Percentiles rank a stretch among this genome's conserved stretches.
Evolutionary conservation across 768 basidiomycete species (phyloP).

Genomic region (Russula sp.): DNA sequence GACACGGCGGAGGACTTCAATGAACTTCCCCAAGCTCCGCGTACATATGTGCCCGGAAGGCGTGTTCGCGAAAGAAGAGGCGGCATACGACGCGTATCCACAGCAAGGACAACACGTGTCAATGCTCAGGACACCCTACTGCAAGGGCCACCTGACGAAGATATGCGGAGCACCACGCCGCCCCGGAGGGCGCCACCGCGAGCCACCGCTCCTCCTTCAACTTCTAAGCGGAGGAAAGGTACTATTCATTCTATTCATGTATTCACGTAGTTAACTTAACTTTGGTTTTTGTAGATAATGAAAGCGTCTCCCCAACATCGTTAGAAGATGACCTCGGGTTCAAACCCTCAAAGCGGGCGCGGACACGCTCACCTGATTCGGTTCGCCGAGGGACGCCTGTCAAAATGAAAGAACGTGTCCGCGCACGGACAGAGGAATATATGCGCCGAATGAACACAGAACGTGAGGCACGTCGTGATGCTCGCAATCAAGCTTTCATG

Average conservation of each 20-base stretch:
- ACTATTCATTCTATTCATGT: neutral
- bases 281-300: neutral
- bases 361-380: slow-evolving; percentile 41
- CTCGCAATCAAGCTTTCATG: slow-evolving; percentile 35
- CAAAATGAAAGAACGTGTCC: slow-evolving; percentile 35
- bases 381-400: slow-evolving; percentile 34
- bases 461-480: slow-evolving; percentile 31
- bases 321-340: neutral
- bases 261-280: neutral
- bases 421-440: slow-evolving; percentile 36
- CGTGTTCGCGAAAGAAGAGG: slow-evolving; percentile 14
- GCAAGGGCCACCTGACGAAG: neutral
- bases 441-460: slow-evolving; percentile 28
- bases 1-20: slow-evolving; percentile 40
- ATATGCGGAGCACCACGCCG: slow-evolving; percentile 8
- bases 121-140: neutral
- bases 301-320: neutral
- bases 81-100: neutral
- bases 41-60: slow-evolving; percentile 14
- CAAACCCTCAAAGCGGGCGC: slow-evolving; percentile 38
- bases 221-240: slow-evolving; percentile 16
- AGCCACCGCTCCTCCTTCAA: neutral
- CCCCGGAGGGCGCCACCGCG: neutral
- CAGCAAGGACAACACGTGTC: neutral
- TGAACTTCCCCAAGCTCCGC: neutral